Evolutionary conservation across 2,329 filamentous ascomycete species (phyloP).

Genomic region (Penicillium sp.): DNA sequence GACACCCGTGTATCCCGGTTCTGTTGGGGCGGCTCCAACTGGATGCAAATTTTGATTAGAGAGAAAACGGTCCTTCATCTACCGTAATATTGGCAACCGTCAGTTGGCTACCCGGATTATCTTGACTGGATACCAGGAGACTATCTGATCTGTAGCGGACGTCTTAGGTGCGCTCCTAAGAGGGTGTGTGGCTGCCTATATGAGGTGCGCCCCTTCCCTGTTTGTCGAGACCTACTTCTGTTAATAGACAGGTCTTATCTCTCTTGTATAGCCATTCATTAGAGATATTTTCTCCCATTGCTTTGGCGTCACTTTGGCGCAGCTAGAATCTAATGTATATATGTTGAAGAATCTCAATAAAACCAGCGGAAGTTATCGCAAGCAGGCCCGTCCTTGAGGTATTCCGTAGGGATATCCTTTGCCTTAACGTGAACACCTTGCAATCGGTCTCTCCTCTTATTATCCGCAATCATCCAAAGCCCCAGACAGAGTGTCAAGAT

Average conservation of each 20-base stretch:
- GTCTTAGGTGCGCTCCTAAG: too few relatives aligned
- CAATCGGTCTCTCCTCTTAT: constrained; percentile 53
- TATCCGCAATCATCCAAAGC: constrained; percentile 48
- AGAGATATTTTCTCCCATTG: neutral
- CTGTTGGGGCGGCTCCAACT: constrained; percentile 16
- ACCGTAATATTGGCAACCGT: neutral
- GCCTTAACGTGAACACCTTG: constrained; percentile 56
- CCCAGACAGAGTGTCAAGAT: constrained; percentile 55
- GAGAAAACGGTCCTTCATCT: neutral
- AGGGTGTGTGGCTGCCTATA: neutral
- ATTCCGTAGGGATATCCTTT: constrained; percentile 52
- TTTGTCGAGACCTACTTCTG: neutral
- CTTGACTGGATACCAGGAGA: neutral
- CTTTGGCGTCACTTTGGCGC: neutral
- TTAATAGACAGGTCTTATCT: neutral
- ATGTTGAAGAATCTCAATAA: constrained; percentile 37
- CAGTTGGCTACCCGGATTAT: neutral
- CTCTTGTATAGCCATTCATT: neutral
- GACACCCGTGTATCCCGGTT: constrained; percentile 21
- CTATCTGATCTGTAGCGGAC: too few relatives aligned
- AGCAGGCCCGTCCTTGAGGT: constrained; percentile 50
- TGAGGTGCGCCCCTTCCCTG: neutral
- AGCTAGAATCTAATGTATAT: neutral
- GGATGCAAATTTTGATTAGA: constrained; percentile 12
- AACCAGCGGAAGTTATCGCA: constrained; percentile 56